Evolutionary conservation across 805 yeast genomes (phyloP).

Genomic region (Kodamaea kakaduensis): DNA sequence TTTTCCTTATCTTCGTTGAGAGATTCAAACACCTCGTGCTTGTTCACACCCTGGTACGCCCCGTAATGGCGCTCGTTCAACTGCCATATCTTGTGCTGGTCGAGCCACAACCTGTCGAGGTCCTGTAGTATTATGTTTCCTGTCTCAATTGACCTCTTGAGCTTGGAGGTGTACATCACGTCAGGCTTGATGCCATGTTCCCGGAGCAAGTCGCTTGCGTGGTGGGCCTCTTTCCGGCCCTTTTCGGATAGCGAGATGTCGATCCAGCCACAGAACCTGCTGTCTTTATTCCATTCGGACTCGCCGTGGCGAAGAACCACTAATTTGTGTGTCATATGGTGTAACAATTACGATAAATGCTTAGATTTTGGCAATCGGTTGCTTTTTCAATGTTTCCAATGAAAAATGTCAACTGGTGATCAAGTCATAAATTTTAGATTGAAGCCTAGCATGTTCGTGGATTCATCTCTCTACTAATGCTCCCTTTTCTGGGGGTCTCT

Average conservation of each 20-base stretch:
- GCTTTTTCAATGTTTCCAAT: no score
- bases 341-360: no score
- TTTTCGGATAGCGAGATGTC: constrained; percentile 37
- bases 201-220: constrained; percentile 35
- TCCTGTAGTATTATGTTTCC: constrained; percentile 35
- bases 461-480: no score
- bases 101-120: constrained; percentile 32
- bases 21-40: constrained; percentile 32
- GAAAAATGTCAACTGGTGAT: no score
- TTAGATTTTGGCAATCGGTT: no score
- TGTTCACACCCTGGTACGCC: constrained; percentile 37
- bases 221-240: constrained; percentile 36
- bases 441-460: no score
- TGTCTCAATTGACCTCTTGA: constrained; percentile 38
- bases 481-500: no score
- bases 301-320: constrained; percentile 45
- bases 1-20: constrained; percentile 30
- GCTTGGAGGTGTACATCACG: constrained; percentile 36
- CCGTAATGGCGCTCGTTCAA: constrained; percentile 45
- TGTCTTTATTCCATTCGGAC: constrained; percentile 40
- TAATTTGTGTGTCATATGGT: constrained; percentile 30
- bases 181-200: constrained; percentile 27
- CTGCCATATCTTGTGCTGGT: constrained; percentile 38
- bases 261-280: constrained; percentile 45
- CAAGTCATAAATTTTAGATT: no score